Percentiles rank a stretch among this genome's conserved stretches.
phyloP scores from a whole-genome alignment of 371 early-diverging fungal species.

The Pancytospora philotis region DNA sequence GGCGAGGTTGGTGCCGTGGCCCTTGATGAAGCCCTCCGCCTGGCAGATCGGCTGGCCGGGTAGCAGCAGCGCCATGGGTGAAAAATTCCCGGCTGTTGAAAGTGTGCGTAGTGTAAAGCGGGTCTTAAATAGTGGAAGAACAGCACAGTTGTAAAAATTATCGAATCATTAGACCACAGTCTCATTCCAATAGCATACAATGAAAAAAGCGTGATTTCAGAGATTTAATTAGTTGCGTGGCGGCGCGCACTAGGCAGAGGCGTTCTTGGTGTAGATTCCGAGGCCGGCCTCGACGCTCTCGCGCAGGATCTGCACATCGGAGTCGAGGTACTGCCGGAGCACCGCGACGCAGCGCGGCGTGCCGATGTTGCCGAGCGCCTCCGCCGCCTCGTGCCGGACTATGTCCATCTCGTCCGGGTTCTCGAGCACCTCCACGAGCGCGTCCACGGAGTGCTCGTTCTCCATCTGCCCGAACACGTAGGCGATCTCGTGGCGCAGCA shows the following conservation, averaged over 20 bases:
- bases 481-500: conserved; percentile 90
- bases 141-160: too few species aligned
- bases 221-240: too few species aligned
- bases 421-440: conserved; percentile 66
- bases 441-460: conserved; percentile 73
- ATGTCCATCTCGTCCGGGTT: conserved; percentile 72
- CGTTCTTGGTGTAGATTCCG: too few species aligned
- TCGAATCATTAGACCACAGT: too few species aligned
- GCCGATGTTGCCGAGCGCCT: conserved; percentile 95
- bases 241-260: too few species aligned
- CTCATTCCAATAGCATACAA: too few species aligned
- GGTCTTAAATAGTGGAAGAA: too few species aligned
- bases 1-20: conserved; percentile 81
- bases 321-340: conserved; percentile 66
- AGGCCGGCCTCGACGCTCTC: conserved; percentile 88
- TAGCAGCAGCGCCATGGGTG: too few species aligned
- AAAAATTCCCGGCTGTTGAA: background rate
- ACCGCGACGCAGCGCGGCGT: conserved; percentile 71
- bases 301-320: conserved; percentile 74
- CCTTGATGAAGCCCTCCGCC: conserved; percentile 61
- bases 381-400: conserved; percentile 97
- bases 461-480: conserved; percentile 97
- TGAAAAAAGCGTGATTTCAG: too few species aligned
- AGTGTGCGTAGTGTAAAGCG: background rate
- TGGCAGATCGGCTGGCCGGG: conserved; percentile 55